These are phyloP conservation scores for Podaxis mareebaensis DNA, from an alignment of 768 basidiomycete species.

Conservation along the genomic window DNA sequence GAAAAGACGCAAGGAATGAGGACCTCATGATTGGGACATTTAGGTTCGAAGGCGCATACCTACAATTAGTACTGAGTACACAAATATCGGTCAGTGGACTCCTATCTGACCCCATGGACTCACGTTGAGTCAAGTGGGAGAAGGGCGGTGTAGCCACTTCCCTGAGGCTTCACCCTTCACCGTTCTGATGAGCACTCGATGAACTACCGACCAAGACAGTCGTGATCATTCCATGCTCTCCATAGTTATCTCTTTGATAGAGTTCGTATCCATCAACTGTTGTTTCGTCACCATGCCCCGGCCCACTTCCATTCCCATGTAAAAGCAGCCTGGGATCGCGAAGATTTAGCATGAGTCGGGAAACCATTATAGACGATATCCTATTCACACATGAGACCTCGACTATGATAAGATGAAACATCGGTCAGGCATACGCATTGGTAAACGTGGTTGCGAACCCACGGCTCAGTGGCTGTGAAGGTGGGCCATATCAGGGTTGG, in stretches of 20 bases:
- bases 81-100: neutral
- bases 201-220: neutral
- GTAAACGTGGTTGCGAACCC: conserved; percentile 26
- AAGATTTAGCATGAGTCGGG: conserved; percentile 26
- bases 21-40: too few species aligned
- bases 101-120: neutral
- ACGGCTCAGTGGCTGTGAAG: conserved; percentile 22
- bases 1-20: too few species aligned
- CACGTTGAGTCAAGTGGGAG: neutral
- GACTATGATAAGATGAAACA: neutral
- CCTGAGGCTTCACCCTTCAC: neutral
- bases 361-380: conserved; percentile 23
- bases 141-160: neutral
- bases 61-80: too few species aligned
- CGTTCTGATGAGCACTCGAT: neutral
- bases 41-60: too few species aligned
- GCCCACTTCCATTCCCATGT: neutral
- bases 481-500: neutral
- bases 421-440: conserved; percentile 24
- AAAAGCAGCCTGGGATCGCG: conserved; percentile 23
- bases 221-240: neutral
- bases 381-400: conserved; percentile 1
- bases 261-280: neutral
- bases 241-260: neutral
- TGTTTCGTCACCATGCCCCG: neutral